Evolutionary conservation across 1,139 yeast species (phyloP).

Genomic region (Debaryomyces nepalensis): DNA sequence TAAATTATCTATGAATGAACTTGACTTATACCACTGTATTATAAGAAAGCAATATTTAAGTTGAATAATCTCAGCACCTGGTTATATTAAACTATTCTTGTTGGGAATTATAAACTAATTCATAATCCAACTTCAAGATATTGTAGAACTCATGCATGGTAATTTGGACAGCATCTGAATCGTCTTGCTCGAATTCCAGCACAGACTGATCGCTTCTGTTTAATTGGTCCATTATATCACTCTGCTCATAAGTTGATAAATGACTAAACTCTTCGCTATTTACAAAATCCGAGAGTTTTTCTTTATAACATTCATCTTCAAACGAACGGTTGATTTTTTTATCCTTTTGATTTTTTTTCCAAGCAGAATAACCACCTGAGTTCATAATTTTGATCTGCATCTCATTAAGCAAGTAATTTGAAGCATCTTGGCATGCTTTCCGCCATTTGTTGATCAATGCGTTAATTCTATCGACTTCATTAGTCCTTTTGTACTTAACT

Average conservation of each 20-base stretch:
- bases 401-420: conserved; percentile 21
- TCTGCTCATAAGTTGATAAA: conserved; percentile 18
- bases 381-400: conserved; percentile 18
- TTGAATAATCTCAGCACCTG: too few species aligned
- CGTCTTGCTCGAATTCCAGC: conserved; percentile 12
- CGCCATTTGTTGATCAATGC: conserved; percentile 21
- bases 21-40: too few species aligned
- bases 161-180: conserved; percentile 16
- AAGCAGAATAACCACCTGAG: conserved; percentile 19
- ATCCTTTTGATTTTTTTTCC: conserved; percentile 18
- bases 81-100: too few species aligned
- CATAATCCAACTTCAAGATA: conserved; percentile 21
- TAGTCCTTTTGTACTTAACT: conserved; percentile 14
- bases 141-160: conserved; percentile 23
- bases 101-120: conserved; percentile 18
- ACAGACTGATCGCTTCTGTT: conserved; percentile 9
- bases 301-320: conserved; percentile 13
- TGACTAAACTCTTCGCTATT: conserved; percentile 19
- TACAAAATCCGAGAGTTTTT: conserved; percentile 14
- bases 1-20: not conserved
- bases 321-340: conserved; percentile 5
- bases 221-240: conserved; percentile 13
- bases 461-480: conserved; percentile 16
- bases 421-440: conserved; percentile 20
- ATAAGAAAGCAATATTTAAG: too few species aligned